Evolutionary conservation across 768 basidiomycete species (phyloP), one percentile per base, ranked within the genome.

Genomic region (Tubosaeta sp.): DNA sequence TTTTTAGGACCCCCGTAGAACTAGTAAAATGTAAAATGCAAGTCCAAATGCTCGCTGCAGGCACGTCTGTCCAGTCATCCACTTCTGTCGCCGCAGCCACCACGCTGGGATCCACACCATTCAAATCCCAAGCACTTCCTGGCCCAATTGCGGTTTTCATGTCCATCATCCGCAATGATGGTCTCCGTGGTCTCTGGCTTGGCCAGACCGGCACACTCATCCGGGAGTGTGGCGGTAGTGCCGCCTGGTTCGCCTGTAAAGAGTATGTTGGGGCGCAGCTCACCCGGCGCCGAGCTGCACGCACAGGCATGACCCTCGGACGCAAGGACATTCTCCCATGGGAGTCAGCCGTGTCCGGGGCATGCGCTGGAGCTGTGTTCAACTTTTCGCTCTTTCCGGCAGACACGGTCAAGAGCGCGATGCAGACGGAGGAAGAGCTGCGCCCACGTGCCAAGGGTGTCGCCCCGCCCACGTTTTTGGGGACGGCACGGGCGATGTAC

Each of bases 11-110:
- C 0, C 94, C 94, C 1, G 86, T 97, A 50, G 94, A 96, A 61
- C 84, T 96, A 44, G 82, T 97, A 52, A 96, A 98, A 71, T 96
- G 93, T 73, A 91, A 92, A 68, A 95, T 97, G 93, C 94, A 96
- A 68, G 94, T 96, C 2, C 93, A 95, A 64, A 86, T 91, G 81
- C 81, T 95, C 19, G 71, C 76, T 18, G 52, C 69, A 2, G 51
- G 40, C 21, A 32, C 22, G 2, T 49, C 70, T 8, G 49, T 52
- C 25, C 35, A 56, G 8, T 50, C 62, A 18, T 21, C 51, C 4
- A 31, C 58, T 9, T 53, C 64, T 12, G 42, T 59, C 11, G 24
- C 64, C 16, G 52, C 58, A 1, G 21, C 64, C 8, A 56, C 55
- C 12, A 48, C 32, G 42, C 56, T 54, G 11, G 47, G 36, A n/a